phyloP scores from a whole-genome alignment of 2,329 filamentous ascomycete species.

The Pseudogymnoascus sp. region DNA sequence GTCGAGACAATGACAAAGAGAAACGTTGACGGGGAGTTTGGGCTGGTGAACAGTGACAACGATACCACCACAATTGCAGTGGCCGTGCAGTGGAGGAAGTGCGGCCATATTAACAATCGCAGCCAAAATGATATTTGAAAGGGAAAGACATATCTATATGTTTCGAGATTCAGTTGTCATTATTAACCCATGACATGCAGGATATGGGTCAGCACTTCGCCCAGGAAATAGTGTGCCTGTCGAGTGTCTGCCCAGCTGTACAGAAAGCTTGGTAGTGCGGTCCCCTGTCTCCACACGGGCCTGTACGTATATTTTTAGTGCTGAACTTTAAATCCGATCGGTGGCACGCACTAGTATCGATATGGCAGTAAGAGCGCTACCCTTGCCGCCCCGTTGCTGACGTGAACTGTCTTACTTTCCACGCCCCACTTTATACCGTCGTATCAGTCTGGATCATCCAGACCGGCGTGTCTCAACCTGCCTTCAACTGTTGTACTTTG shows the following conservation, averaged over 20 bases:
- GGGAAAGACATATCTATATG: background rate
- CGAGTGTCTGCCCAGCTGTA: background rate
- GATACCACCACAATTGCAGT: conserved; percentile 16
- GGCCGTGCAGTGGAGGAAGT: conserved; percentile 4
- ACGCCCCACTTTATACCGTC: background rate
- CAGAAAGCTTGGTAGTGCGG: background rate
- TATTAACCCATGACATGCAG: background rate
- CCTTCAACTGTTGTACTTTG: background rate
- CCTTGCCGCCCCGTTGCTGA: background rate
- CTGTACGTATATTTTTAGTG: background rate
- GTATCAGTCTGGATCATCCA: background rate
- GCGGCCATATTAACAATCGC: background rate
- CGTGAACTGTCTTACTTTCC: background rate
- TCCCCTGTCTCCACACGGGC: background rate
- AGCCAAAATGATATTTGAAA: background rate
- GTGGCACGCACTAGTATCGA: background rate
- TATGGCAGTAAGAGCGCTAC: background rate
- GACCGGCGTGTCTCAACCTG: background rate
- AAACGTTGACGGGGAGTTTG: conserved; percentile 11
- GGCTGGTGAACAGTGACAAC: conserved; percentile 12
- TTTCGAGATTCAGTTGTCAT: background rate
- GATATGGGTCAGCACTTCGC: background rate
- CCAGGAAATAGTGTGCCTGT: background rate
- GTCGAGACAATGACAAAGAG: conserved; percentile 15
- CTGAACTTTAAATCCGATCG: background rate